Conservation (phyloP, 2,329 filamentous ascomycete genomes). For the Dryadomyces sulphureus region DNA sequence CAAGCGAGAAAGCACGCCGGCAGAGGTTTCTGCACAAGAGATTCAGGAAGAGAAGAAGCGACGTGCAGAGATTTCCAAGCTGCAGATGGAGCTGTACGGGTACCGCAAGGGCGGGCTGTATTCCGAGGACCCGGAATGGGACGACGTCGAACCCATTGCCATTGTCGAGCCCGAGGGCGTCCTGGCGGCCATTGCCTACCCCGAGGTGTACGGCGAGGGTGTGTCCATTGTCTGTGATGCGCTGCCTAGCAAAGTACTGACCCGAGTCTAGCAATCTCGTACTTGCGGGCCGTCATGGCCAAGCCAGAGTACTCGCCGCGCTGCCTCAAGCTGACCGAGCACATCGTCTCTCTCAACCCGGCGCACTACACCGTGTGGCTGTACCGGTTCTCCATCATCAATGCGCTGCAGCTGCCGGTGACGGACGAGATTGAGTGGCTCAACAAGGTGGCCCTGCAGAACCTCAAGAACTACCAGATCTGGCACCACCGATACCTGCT, state of each 20-base stretch:
- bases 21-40: constrained; percentile 21
- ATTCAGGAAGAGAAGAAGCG: constrained; percentile 30
- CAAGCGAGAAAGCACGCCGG: constrained; percentile 17
- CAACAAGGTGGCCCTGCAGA: constrained; percentile 63
- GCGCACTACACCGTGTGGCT: constrained; percentile 99
- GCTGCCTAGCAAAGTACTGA: constrained; percentile 1
- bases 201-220: constrained; percentile 75
- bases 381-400: constrained; percentile 71
- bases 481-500: constrained; percentile 66
- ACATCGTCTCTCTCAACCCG: constrained; percentile 85
- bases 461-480: constrained; percentile 98
- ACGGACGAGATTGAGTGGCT: constrained; percentile 71
- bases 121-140: constrained; percentile 60
- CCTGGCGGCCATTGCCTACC: constrained; percentile 85
- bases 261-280: constrained; percentile 56
- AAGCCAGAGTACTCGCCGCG: constrained; percentile 68
- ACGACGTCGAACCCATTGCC: constrained; percentile 69
- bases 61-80: constrained; percentile 33
- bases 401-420: constrained; percentile 49
- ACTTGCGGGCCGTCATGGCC: constrained; percentile 88
- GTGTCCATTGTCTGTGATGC: constrained; percentile 6
- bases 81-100: constrained; percentile 39
- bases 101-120: constrained; percentile 33
- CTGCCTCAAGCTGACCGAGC: constrained; percentile 66
- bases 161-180: constrained; percentile 73